Evolutionary conservation across 2,329 filamentous ascomycete genomes (phyloP).

Genomic region (Trichoderma koningii): DNA sequence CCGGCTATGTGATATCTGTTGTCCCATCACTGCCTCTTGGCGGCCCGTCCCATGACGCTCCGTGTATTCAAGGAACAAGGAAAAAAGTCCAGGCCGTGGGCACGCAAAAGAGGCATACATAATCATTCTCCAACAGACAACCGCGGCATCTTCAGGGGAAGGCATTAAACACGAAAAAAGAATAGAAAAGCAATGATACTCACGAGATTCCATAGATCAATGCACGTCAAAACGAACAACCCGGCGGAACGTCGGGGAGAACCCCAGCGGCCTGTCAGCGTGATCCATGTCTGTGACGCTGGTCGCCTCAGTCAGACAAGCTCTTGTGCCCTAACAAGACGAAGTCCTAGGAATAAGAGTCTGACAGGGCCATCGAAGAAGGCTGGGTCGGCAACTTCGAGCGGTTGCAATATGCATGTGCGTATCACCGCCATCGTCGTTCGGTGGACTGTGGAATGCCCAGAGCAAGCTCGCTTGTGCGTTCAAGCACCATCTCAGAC

Average conservation of each 20-base stretch:
- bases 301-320: conserved; percentile 20
- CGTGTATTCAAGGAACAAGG: background rate
- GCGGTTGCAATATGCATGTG: background rate
- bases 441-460: background rate
- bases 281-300: conserved; percentile 18
- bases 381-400: background rate
- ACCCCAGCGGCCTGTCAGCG: conserved; percentile 12
- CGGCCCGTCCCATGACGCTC: conserved; percentile 7
- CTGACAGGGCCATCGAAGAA: conserved; percentile 7
- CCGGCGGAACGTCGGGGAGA: conserved; percentile 22
- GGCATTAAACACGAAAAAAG: background rate
- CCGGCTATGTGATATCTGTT: conserved; percentile 8
- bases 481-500: background rate
- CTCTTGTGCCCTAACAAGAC: background rate
- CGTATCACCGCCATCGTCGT: background rate
- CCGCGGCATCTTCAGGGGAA: background rate
- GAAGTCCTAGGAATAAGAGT: background rate
- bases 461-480: background rate
- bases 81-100: background rate
- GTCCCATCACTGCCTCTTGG: conserved; percentile 21
- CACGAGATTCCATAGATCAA: background rate
- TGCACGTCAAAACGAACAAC: background rate
- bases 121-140: background rate
- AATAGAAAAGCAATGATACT: background rate
- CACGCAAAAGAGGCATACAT: background rate